Conservation (phyloP, 2,329 filamentous ascomycete species). For the Monilinia polystroma region DNA sequence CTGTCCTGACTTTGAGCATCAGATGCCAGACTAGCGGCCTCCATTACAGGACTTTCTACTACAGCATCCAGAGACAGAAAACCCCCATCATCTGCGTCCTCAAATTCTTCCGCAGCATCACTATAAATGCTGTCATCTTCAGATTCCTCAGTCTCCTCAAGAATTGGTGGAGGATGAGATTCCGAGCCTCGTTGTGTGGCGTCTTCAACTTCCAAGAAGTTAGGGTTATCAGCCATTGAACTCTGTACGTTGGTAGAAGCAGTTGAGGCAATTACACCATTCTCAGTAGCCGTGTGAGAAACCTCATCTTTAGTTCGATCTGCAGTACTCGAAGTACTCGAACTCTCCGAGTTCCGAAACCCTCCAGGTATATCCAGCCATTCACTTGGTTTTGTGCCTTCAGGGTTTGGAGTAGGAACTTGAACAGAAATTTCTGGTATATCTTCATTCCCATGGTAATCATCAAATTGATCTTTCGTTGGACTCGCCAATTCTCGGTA, state of each 20-base stretch:
- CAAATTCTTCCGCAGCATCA: slow-evolving; percentile 73
- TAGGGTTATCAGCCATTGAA: slow-evolving; percentile 15
- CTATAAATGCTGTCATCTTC: slow-evolving; percentile 65
- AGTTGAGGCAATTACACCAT: slow-evolving; percentile 28
- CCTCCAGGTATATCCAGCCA: slow-evolving; percentile 51
- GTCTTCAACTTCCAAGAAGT: slow-evolving; percentile 26
- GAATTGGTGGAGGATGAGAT: slow-evolving; percentile 38
- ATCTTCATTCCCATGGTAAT: slow-evolving; percentile 23
- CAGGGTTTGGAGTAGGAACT: slow-evolving; percentile 48
- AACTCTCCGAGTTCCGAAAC: slow-evolving; percentile 49
- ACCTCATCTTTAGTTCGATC: slow-evolving; percentile 25
- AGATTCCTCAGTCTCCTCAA: slow-evolving; percentile 43
- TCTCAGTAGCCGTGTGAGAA: slow-evolving; percentile 19
- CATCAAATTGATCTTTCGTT: slow-evolving; percentile 15
- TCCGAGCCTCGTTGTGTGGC: slow-evolving; percentile 42
- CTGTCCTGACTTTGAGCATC: slow-evolving; percentile 34
- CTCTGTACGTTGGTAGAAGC: slow-evolving; percentile 25
- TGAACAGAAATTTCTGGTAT: slow-evolving; percentile 48
- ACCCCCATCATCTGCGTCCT: slow-evolving; percentile 57
- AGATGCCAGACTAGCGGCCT: slow-evolving; percentile 32
- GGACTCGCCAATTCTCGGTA: slow-evolving; percentile 26
- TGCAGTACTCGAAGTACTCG: slow-evolving; percentile 28
- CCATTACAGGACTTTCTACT: slow-evolving; percentile 54
- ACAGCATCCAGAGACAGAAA: slow-evolving; percentile 74
- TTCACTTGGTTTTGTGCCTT: slow-evolving; percentile 40